Conservation (phyloP, 345 rosid species). For the Camelina sativa region DNA sequence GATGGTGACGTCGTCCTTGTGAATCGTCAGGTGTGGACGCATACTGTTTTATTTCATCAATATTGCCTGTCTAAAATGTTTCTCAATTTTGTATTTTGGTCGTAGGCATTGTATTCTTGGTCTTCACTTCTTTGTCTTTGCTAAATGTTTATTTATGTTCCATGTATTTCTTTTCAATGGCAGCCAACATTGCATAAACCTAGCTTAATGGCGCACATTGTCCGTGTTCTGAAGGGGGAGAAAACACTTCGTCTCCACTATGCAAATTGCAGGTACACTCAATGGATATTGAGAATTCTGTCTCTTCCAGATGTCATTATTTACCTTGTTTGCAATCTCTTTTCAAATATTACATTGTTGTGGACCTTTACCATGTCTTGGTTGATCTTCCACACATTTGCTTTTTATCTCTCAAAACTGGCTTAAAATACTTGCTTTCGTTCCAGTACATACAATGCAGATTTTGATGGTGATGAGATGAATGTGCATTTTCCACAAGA, state of each 20-base stretch:
- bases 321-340: conserved; percentile 10
- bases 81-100: not conserved
- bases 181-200: conserved; percentile 99
- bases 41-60: conserved; percentile 14
- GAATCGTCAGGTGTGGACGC: conserved; percentile 83
- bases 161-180: conserved; percentile 32
- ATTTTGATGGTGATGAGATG: conserved; percentile 99
- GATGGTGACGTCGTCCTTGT: conserved; percentile 97
- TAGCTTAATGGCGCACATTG: conserved; percentile 95
- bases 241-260: conserved; percentile 98
- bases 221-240: conserved; percentile 91
- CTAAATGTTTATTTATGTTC: conserved; percentile 35
- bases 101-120: conserved; percentile 9
- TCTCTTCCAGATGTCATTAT: conserved; percentile 3
- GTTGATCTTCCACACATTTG: conserved; percentile 18
- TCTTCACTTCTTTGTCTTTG: conserved; percentile 10
- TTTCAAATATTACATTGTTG: not conserved
- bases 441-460: conserved; percentile 97
- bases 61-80: conserved; percentile 7
- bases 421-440: conserved; percentile 30
- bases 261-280: conserved; percentile 94
- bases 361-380: conserved; percentile 17
- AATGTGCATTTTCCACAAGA: conserved; percentile 99
- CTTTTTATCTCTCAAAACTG: conserved; percentile 19
- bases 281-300: conserved; percentile 11